Evolutionary conservation across 352 stramenopile species (phyloP).

Genomic region (Globisporangium orthogonon): DNA sequence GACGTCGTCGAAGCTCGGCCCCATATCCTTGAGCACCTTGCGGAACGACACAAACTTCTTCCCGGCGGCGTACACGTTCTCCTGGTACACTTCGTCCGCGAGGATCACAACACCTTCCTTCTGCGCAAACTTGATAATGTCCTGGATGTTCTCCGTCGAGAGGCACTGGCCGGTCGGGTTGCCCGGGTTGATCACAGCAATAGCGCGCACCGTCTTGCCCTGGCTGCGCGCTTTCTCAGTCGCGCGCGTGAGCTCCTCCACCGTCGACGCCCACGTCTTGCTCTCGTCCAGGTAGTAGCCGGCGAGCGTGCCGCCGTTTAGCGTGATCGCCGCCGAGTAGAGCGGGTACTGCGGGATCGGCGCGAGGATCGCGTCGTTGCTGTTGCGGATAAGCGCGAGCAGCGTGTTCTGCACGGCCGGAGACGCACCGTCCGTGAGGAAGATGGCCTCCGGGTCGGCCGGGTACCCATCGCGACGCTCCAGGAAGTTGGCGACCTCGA

Average conservation of each 20-base stretch:
- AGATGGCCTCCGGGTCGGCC: constrained; percentile 93
- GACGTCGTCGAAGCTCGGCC: constrained; percentile 74
- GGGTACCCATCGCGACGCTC: constrained; percentile 85
- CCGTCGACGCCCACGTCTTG: constrained; percentile 87
- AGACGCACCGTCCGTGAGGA: constrained; percentile 96
- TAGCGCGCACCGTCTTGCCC: constrained; percentile 89
- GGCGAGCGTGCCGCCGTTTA: constrained; percentile 92
- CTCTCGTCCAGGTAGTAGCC: constrained; percentile 98
- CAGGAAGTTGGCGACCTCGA: constrained; percentile 90
- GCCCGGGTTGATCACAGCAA: constrained; percentile 99
- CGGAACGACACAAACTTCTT: constrained; percentile 94
- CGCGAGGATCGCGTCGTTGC: constrained; percentile 89
- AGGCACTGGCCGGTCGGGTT: constrained; percentile 96
- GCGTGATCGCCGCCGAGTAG: constrained; percentile 96
- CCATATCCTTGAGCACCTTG: constrained; percentile 91
- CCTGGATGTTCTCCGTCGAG: constrained; percentile 85
- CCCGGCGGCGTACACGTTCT: constrained; percentile 96
- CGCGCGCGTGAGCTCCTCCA: constrained; percentile 88
- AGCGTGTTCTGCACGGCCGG: constrained; percentile 93
- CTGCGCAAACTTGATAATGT: constrained; percentile 95
- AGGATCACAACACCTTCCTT: constrained; percentile 94
- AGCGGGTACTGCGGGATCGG: constrained; percentile 99
- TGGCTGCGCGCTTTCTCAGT: constrained; percentile 83
- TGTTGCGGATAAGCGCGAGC: constrained; percentile 84
- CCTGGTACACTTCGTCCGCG: constrained; percentile 99